A percentile compares a stretch with the other conserved stretches of the same genome.
Conservation (phyloP, 2,329 filamentous ascomycete genomes). For the Neofusicoccum laricinum region DNA sequence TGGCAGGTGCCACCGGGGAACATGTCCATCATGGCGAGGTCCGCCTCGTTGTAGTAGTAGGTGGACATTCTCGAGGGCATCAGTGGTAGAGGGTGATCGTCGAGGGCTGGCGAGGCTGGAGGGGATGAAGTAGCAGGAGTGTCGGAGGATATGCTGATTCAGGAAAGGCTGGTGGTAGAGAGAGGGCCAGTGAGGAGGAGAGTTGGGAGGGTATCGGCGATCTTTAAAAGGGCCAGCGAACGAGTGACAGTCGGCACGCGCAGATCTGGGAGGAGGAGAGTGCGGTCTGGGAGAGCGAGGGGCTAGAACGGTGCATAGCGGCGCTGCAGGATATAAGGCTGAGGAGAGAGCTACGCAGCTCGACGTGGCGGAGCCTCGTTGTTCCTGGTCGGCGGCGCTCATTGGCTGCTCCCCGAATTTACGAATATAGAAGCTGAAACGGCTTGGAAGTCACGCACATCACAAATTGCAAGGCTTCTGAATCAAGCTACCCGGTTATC, state of each 20-base stretch:
- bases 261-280: not conserved
- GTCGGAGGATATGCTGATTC: not conserved
- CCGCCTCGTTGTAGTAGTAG: constrained; percentile 26
- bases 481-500: constrained; percentile 18
- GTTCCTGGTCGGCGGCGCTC: constrained; percentile 5
- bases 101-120: not conserved
- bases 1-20: constrained; percentile 36
- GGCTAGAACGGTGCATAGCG: constrained; percentile 8
- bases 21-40: constrained; percentile 36
- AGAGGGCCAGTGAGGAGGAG: not conserved
- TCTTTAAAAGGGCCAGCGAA: not conserved
- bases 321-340: constrained; percentile 17
- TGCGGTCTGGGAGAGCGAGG: constrained; percentile 2
- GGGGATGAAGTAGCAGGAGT: not conserved
- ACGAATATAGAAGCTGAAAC: constrained; percentile 19
- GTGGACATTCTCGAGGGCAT: constrained; percentile 18
- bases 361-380: constrained; percentile 19
- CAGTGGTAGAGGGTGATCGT: not conserved
- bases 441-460: constrained; percentile 18
- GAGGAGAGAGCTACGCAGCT: constrained; percentile 15
- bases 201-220: constrained; percentile 1
- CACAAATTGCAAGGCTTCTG: constrained; percentile 19
- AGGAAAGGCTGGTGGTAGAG: not conserved
- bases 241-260: not conserved
- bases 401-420: constrained; percentile 13